Percentiles rank a stretch among this genome's conserved stretches.
These are phyloP conservation scores for Populus simonii DNA, from an alignment of 345 rosid species.

Conservation along the genomic window DNA sequence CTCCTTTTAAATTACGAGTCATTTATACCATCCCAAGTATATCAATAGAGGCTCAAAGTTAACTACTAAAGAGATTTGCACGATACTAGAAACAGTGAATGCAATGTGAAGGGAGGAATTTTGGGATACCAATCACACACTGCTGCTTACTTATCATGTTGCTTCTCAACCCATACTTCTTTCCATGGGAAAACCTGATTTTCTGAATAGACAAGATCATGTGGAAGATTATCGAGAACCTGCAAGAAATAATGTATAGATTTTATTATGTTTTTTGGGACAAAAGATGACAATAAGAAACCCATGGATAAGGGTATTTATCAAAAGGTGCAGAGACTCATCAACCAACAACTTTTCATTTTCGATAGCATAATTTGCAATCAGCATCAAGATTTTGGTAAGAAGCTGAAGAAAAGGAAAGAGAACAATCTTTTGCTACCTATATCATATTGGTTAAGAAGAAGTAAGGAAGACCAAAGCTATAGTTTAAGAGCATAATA, in stretches of 20 bases:
- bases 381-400: neutral
- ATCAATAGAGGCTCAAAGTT: neutral
- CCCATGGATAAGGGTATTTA: neutral
- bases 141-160: constrained; percentile 50
- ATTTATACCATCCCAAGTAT: constrained; percentile 1
- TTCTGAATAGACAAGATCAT: constrained; percentile 80
- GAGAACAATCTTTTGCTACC: too few species aligned
- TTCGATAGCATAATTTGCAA: constrained; percentile 6
- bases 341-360: neutral
- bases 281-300: constrained; percentile 5
- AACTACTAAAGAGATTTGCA: neutral
- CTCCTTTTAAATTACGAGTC: too few species aligned
- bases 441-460: neutral
- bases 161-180: constrained; percentile 90
- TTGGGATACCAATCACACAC: neutral
- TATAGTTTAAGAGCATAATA: too few species aligned
- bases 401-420: neutral
- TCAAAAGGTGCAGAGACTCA: neutral
- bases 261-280: neutral
- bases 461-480: too few species aligned
- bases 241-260: constrained; percentile 30
- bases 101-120: neutral
- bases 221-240: constrained; percentile 99
- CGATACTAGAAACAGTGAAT: too few species aligned
- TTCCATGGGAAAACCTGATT: constrained; percentile 84